A percentile compares a stretch with the other conserved stretches of the same genome.
phyloP scores from a whole-genome alignment of 75 land plant genomes.

The Picea sitchensis region DNA sequence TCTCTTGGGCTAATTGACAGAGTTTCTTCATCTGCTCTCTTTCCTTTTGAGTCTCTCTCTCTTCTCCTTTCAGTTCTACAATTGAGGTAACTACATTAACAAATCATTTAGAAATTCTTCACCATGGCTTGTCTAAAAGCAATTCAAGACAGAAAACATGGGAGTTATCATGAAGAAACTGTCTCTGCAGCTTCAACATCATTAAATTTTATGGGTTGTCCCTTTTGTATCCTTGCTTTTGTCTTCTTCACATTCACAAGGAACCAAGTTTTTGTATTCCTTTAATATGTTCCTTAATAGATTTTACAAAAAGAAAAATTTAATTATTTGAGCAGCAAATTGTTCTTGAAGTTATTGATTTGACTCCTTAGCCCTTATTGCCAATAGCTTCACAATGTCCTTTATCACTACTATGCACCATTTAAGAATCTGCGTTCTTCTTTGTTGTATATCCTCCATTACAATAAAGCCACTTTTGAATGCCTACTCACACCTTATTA shows the following conservation, averaged over 20 bases:
- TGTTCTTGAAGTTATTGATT: not conserved
- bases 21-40: not conserved
- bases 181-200: not conserved
- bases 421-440: not conserved
- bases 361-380: not conserved
- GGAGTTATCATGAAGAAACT: not conserved
- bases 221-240: not conserved
- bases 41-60: not conserved
- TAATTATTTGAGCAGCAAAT: not conserved
- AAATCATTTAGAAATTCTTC: not conserved
- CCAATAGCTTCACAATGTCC: not conserved
- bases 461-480: not conserved
- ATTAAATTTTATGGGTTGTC: not conserved
- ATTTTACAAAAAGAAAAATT: not conserved
- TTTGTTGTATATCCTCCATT: not conserved
- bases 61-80: not conserved
- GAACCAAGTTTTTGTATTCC: not conserved
- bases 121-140: not conserved
- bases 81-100: not conserved
- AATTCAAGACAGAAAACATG: not conserved
- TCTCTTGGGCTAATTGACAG: not conserved
- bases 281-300: not conserved
- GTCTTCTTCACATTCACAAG: not conserved
- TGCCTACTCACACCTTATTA: not conserved
- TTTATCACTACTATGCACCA: not conserved